Evolutionary conservation across 352 stramenopile genomes (phyloP).

Genomic region (Blastocystis sp.): DNA sequence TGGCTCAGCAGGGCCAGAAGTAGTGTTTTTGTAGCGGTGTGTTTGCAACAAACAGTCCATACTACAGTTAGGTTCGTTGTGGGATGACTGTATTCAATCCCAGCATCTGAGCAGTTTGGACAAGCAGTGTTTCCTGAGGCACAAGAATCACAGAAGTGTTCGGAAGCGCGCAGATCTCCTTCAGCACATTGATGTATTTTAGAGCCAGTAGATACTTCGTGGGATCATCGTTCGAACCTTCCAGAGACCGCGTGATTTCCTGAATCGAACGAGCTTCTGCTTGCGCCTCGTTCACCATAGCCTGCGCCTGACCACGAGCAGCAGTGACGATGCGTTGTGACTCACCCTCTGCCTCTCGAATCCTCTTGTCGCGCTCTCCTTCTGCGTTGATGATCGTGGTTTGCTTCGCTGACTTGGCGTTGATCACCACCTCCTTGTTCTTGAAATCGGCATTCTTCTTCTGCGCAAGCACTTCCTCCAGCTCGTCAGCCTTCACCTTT

Average conservation of each 20-base stretch:
- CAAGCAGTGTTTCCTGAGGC: slow-evolving; percentile 64
- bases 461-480: slow-evolving; percentile 64
- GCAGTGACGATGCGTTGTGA: slow-evolving; percentile 62
- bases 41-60: background rate
- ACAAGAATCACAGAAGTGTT: slow-evolving; percentile 63
- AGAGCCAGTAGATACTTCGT: slow-evolving; percentile 65
- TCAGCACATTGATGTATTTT: slow-evolving; percentile 66
- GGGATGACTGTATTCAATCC: slow-evolving; percentile 64
- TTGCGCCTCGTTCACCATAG: slow-evolving; percentile 64
- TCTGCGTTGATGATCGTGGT: slow-evolving; percentile 66
- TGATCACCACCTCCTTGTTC: slow-evolving; percentile 66
- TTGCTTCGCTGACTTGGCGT: slow-evolving; percentile 65
- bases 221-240: slow-evolving; percentile 62
- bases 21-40: too few species aligned
- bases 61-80: background rate
- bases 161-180: slow-evolving; percentile 30
- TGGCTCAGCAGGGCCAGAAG: too few species aligned
- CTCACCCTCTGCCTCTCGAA: slow-evolving; percentile 65
- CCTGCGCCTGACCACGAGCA: slow-evolving; percentile 65
- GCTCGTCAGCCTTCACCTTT: slow-evolving; percentile 62
- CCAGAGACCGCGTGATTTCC: slow-evolving; percentile 64
- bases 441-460: slow-evolving; percentile 67
- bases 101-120: slow-evolving; percentile 63
- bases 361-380: slow-evolving; percentile 65
- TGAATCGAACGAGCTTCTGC: slow-evolving; percentile 63